Percentiles rank a stretch among this genome's conserved stretches.
Evolutionary conservation across 2,329 filamentous ascomycete genomes (phyloP).

Genomic region (Bipolaris victoriae): DNA sequence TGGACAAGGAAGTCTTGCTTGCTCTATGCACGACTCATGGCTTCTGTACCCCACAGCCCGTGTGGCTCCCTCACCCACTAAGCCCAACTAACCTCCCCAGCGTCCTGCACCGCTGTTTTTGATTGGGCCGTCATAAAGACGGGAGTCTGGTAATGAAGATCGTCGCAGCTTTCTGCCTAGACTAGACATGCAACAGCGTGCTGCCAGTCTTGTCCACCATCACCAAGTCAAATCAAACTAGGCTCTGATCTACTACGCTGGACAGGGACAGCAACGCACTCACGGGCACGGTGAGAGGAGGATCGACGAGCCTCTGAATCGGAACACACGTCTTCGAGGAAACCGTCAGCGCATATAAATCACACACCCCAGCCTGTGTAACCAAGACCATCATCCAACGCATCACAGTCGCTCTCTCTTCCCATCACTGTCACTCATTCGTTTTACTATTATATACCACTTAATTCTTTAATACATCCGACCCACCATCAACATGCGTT

Average conservation of each 20-base stretch:
- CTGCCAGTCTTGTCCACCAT: not conserved
- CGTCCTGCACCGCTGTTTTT: not conserved
- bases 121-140: not conserved
- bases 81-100: conserved; percentile 2
- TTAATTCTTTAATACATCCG: conserved; percentile 1
- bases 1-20: not conserved
- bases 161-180: not conserved
- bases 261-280: not conserved
- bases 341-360: conserved; percentile 7
- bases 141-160: conserved; percentile 5
- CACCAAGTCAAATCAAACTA: not conserved
- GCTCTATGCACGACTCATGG: not conserved
- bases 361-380: not conserved
- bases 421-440: conserved; percentile 4
- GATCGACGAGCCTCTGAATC: conserved; percentile 9
- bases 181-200: not conserved
- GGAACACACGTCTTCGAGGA: not conserved
- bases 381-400: conserved; percentile 6
- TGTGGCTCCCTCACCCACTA: not conserved
- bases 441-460: not conserved
- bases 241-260: not conserved
- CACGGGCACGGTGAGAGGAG: not conserved
- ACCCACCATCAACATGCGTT: conserved; percentile 17
- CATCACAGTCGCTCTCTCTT: conserved; percentile 9
- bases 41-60: conserved; percentile 4